Base-by-base conservation (phyloP, 805 yeast species). In the Candida hungchunana region DNA sequence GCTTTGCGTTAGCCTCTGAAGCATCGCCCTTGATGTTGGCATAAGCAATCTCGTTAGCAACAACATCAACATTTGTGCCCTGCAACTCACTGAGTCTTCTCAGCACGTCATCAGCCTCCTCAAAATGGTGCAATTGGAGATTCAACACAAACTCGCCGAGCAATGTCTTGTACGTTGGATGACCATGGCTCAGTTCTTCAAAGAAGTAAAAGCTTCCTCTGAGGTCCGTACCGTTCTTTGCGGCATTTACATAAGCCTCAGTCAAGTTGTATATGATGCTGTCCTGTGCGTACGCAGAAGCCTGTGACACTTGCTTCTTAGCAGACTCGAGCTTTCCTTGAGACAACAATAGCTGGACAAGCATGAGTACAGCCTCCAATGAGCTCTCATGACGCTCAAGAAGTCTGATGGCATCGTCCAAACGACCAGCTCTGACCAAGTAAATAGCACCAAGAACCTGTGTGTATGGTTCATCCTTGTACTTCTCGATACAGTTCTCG, bases 121-220 rank as follows among this genome's bases (percentile, higher is more conserved):
- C 90, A 37, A 76, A 66, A 53, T 89, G 83, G 33, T 79, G 76
- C 56, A 87, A 73, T 63, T 85, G 87, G 50, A 89, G 62, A 43
- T 89, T 87, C 41, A 88, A 69, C 9, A 79, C 82, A 29, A 87
- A 71, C 52, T 87, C 75, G 26, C 82, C 79, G 23, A 75, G 51
- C 47, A 82, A 70, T 13, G 73, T 72, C 53, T 69, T 65, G 22
- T 64, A 56, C 31, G 68, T 55, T 31, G 67, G 68, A 40, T 70
- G 66, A 22, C 75, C 71, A 40, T 82, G 78, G 28, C 87, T 68
- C 39, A 83, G 66, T 62, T 90, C 98, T 60, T 90, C 97, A 57
- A 71, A 83, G 54, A 82, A 79, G 56, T 79, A 82, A 59, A 71
- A 71, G 15, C 67, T 58, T 9, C 71, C 65, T 49, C 68, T 67